Percentiles rank a stretch among this genome's conserved stretches.
These are phyloP conservation scores for Fonsecaea multimorphosa DNA, from an alignment of 2,329 filamentous ascomycete species.

Conservation along the genomic window DNA sequence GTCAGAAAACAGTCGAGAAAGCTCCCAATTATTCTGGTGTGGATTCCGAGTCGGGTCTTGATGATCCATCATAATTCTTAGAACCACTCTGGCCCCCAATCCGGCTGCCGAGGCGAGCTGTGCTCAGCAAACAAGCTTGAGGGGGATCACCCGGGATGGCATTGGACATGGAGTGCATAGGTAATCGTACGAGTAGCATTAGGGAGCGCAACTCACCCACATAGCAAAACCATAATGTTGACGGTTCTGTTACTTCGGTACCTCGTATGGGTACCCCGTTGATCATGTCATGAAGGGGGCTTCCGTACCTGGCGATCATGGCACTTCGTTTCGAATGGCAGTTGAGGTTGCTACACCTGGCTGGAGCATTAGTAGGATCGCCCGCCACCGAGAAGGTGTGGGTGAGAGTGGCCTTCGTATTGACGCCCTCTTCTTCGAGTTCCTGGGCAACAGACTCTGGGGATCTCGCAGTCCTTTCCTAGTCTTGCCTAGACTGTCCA, in stretches of 20 bases:
- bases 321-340: not conserved
- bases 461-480: not conserved
- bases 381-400: not conserved
- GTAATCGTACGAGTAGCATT: not conserved
- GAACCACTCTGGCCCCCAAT: not conserved
- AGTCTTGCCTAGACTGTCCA: not conserved
- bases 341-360: not conserved
- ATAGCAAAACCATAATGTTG: not conserved
- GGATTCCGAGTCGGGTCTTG: not conserved
- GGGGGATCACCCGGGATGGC: not conserved
- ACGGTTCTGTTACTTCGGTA: not conserved
- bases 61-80: not conserved
- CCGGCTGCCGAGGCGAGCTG: not conserved
- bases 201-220: not conserved
- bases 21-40: not conserved
- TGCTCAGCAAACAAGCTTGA: not conserved
- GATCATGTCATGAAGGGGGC: not conserved
- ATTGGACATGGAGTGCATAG: not conserved
- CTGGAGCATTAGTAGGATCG: not conserved
- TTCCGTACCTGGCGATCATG: constrained; percentile 7
- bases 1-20: not conserved
- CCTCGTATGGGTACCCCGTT: not conserved
- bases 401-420: not conserved
- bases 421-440: not conserved
- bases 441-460: not conserved